Evolutionary conservation across 2,329 filamentous ascomycete genomes (phyloP), one percentile per base, ranked within the genome.

Genomic region (Claviceps quebecensis): DNA sequence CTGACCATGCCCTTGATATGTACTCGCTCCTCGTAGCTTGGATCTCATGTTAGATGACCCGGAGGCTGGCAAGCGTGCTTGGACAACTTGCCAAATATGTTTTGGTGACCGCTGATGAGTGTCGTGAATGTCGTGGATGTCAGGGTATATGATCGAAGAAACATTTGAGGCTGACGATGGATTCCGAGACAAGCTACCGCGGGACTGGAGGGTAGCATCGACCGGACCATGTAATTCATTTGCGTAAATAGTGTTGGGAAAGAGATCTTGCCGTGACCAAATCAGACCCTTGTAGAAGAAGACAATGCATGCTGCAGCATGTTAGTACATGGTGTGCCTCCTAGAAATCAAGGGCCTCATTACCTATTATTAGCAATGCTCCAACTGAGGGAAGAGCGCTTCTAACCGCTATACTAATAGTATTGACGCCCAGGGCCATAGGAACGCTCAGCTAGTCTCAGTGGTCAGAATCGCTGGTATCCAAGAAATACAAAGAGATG

Each of bases 101-200:
- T 71, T 65, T 16, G 77, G 76, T 2, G 77, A 80, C 45, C 77
- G 67, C 56, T 73, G 69, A 11, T 76, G 69, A 29, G 78, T 57
- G 44, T 71, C 72, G 11, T 76, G 69, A 29, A 79, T 57, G 44
- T 71, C 72, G 22, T 34, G 8, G 7, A 13, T 38, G 22, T 45
- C 29, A 34, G 29, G 29, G 3, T 34, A 34, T 34, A 34, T 17
- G 7, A 71, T 67, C 1, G 71, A 73, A 11, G 72, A 73, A 4
- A 70, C 72, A 13, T 63, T 65, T 1, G 68, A 72, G 48, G 64
- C 64, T 36, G 50, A 55, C 2, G 60, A 59, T 53, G 59, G 62
- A 36, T 58, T 56, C 16, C 52, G 47, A 6, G 50, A 46, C 26
- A 48, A 43, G 26, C 23, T 49, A 5, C 37, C 46, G 16, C 26